A percentile compares a stretch with the other conserved stretches of the same genome.
Conservation (phyloP, 768 basidiomycete species). For the Amanita pallidorosea region DNA sequence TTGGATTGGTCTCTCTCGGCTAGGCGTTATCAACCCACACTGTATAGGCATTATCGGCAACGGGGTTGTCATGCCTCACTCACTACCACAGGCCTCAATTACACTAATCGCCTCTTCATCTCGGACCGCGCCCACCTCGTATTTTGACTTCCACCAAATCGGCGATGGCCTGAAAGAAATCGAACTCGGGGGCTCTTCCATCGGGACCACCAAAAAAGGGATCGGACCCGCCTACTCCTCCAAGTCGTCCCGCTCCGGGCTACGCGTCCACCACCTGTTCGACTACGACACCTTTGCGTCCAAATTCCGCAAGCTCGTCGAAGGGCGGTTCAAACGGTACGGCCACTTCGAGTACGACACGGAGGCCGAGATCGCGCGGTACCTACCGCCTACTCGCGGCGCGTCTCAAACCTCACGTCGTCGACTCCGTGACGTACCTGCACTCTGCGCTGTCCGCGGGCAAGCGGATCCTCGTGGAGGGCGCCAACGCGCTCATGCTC, state of each 20-base stretch:
- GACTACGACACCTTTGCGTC: slow-evolving; percentile 73
- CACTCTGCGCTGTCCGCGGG: slow-evolving; percentile 60
- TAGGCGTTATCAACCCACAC: slow-evolving; percentile 77
- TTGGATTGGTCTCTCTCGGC: background rate
- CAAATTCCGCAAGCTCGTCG: slow-evolving; percentile 93
- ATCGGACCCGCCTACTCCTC: slow-evolving; percentile 98
- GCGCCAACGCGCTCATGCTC: slow-evolving; percentile 97
- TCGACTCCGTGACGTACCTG: slow-evolving; percentile 80
- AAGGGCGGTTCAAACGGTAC: slow-evolving; percentile 96
- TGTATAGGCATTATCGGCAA: slow-evolving; percentile 86
- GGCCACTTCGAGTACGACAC: slow-evolving; percentile 98
- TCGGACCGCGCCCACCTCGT: slow-evolving; percentile 97
- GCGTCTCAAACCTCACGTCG: slow-evolving; percentile 76
- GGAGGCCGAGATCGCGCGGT: slow-evolving; percentile 87
- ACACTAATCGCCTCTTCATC: slow-evolving; percentile 75
- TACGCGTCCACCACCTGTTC: slow-evolving; percentile 94
- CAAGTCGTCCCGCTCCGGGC: slow-evolving; percentile 92
- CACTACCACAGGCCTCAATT: slow-evolving; percentile 59
- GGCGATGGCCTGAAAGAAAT: slow-evolving; percentile 98
- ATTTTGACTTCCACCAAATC: slow-evolving; percentile 98
- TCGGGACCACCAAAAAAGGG: slow-evolving; percentile 96
- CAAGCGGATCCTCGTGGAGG: slow-evolving; percentile 87
- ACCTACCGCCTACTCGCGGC: slow-evolving; percentile 72
- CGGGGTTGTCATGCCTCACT: slow-evolving; percentile 63
- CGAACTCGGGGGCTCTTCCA: slow-evolving; percentile 88